A percentile compares a stretch with the other conserved stretches of the same genome.
Conservation (phyloP, 305 asterid species). For the Fraxinus dipetala region DNA sequence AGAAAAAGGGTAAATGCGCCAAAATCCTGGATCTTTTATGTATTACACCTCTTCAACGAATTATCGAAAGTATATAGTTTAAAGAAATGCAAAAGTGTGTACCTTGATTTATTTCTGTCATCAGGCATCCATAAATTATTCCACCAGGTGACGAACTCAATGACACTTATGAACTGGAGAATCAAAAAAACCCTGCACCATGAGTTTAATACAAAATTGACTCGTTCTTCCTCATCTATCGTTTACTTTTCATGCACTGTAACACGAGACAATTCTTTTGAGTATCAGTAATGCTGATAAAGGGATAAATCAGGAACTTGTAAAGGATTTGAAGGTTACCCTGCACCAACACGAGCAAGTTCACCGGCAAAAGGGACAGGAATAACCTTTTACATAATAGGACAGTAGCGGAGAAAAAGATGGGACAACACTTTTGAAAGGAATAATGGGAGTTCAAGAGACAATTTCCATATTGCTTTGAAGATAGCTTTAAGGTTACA, state of each 20-base stretch:
- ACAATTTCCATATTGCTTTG: neutral
- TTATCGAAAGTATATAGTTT: neutral
- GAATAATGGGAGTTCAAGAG: neutral
- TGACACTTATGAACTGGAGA: slow-evolving; percentile 85
- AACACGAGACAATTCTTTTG: neutral
- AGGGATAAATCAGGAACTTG: neutral
- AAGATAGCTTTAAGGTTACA: neutral
- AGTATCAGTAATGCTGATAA: neutral
- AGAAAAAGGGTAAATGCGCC: neutral
- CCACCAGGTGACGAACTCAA: slow-evolving; percentile 92
- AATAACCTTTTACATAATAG: neutral
- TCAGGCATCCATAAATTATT: slow-evolving; percentile 88
- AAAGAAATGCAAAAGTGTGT: neutral
- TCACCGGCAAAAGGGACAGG: slow-evolving; percentile 56
- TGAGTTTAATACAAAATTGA: neutral
- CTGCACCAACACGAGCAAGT: slow-evolving; percentile 90
- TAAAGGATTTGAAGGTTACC: slow-evolving; percentile 47
- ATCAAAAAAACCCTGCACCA: slow-evolving; percentile 63
- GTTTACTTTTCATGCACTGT: slow-evolving; percentile 1
- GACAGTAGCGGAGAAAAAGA: neutral
- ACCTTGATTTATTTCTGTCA: slow-evolving; percentile 59
- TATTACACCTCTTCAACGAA: neutral
- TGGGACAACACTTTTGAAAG: neutral
- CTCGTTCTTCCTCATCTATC: neutral
- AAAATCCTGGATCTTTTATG: neutral